Percentiles rank a stretch among this genome's conserved stretches.
Conservation (phyloP, 768 basidiomycete genomes). For the Russula virescens region DNA sequence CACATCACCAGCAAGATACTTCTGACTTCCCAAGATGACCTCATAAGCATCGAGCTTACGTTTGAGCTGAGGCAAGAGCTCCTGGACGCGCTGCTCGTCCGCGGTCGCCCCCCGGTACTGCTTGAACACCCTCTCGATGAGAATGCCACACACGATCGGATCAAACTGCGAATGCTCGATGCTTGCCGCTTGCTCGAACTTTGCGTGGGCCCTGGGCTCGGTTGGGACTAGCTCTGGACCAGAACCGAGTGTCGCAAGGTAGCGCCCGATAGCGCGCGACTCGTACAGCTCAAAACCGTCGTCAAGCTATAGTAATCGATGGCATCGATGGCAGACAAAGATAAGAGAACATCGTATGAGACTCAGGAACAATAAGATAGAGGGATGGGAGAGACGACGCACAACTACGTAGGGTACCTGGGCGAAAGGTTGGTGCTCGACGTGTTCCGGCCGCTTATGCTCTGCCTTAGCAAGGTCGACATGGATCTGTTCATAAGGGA, state of each 20-base stretch:
- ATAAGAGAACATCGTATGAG: not conserved
- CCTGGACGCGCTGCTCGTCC: too few species aligned
- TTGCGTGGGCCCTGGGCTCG: constrained; percentile 25
- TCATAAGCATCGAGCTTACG: constrained; percentile 10
- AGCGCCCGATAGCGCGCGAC: constrained; percentile 27
- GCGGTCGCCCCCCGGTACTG: not conserved
- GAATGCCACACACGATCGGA: not conserved
- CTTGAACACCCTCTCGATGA: not conserved
- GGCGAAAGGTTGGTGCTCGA: constrained; percentile 14
- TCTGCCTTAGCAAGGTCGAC: not conserved
- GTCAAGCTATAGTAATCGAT: too few species aligned
- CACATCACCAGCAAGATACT: too few species aligned
- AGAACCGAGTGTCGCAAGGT: constrained; percentile 27
- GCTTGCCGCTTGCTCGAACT: constrained; percentile 29
- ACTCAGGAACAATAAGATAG: too few species aligned
- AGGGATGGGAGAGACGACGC: not conserved
- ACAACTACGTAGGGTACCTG: not conserved
- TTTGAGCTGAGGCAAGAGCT: not conserved
- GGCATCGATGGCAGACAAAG: not conserved
- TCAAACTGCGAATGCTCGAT: constrained; percentile 25
- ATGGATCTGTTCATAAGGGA: not conserved
- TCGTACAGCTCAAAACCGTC: constrained; percentile 29
- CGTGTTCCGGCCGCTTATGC: not conserved
- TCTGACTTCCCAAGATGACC: constrained; percentile 7
- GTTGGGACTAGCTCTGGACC: constrained; percentile 23